Percentiles rank a stretch among this genome's conserved stretches.
These are phyloP conservation scores for Starmerella vitae DNA, from an alignment of 805 yeast genomes.

Conservation along the genomic window DNA sequence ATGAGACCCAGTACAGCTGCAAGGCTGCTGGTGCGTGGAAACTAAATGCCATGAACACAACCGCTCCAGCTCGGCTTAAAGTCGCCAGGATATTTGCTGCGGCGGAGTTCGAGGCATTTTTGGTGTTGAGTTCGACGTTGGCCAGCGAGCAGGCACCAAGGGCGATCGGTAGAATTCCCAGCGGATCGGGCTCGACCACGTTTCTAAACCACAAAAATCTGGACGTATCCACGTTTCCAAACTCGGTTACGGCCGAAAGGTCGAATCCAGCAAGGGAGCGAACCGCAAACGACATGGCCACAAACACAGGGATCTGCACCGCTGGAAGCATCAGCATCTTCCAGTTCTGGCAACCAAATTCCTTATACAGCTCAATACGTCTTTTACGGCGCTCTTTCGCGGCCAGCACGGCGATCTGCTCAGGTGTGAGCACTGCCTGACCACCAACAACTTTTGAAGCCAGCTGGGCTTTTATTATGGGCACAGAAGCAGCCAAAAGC, in stretches of 20 bases:
- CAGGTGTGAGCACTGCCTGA: conserved; percentile 43
- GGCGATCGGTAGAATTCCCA: conserved; percentile 50
- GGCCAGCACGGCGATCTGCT: conserved; percentile 61
- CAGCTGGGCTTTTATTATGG: conserved; percentile 47
- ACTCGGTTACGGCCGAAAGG: conserved; percentile 20
- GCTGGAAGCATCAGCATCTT: conserved; percentile 56
- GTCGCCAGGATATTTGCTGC: conserved; percentile 37
- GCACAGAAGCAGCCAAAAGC: conserved; percentile 57
- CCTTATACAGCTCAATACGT: conserved; percentile 56
- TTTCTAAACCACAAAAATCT: conserved; percentile 51
- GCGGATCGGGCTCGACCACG: conserved; percentile 47
- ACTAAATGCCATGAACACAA: conserved; percentile 69
- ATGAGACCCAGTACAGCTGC: conserved; percentile 79
- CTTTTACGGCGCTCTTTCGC: conserved; percentile 66
- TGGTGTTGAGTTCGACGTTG: conserved; percentile 78
- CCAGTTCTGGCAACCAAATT: conserved; percentile 62
- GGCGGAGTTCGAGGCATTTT: conserved; percentile 28
- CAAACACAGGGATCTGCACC: conserved; percentile 80
- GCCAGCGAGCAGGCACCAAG: conserved; percentile 59
- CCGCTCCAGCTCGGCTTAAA: conserved; percentile 58
- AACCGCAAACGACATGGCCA: conserved; percentile 59
- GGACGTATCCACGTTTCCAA: conserved; percentile 17
- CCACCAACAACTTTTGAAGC: conserved; percentile 30
- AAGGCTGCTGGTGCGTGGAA: conserved; percentile 78
- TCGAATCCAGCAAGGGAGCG: conserved; percentile 56